These are phyloP conservation scores for Trichoderma sp. DNA, from an alignment of 2,329 filamentous ascomycete species.

Conservation along the genomic window DNA sequence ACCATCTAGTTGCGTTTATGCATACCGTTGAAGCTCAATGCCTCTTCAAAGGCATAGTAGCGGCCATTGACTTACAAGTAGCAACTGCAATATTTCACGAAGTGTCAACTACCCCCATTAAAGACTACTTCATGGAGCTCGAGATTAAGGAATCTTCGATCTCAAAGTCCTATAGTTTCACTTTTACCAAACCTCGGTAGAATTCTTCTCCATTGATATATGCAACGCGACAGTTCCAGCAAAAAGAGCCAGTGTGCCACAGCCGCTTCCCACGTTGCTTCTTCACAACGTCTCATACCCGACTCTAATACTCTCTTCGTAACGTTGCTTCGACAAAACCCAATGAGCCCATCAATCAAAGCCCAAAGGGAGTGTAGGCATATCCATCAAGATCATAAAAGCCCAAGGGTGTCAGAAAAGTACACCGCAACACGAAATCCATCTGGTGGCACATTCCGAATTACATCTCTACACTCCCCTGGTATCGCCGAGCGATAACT, in stretches of 20 bases:
- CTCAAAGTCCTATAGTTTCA: neutral
- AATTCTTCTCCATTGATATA: neutral
- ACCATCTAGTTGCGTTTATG: neutral
- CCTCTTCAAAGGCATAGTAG: neutral
- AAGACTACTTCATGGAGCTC: neutral
- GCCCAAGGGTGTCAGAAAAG: neutral
- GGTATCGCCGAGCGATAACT: neutral
- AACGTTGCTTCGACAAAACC: neutral
- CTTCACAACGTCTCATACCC: neutral
- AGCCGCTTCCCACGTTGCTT: neutral
- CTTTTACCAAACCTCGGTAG: neutral
- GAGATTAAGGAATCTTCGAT: neutral
- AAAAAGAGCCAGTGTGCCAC: neutral
- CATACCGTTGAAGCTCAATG: neutral
- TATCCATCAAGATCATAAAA: neutral
- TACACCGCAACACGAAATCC: neutral
- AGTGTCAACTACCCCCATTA: neutral
- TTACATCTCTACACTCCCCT: neutral
- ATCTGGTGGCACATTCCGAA: neutral
- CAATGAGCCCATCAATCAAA: neutral
- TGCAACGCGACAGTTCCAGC: neutral
- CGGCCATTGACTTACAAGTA: neutral
- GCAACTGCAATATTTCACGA: neutral
- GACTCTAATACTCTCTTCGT: neutral
- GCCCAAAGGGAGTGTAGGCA: neutral